A percentile compares a stretch with the other conserved stretches of the same genome.
These are phyloP conservation scores for Venturia oleaginea DNA, from an alignment of 2,329 filamentous ascomycete species.

Conservation along the genomic window DNA sequence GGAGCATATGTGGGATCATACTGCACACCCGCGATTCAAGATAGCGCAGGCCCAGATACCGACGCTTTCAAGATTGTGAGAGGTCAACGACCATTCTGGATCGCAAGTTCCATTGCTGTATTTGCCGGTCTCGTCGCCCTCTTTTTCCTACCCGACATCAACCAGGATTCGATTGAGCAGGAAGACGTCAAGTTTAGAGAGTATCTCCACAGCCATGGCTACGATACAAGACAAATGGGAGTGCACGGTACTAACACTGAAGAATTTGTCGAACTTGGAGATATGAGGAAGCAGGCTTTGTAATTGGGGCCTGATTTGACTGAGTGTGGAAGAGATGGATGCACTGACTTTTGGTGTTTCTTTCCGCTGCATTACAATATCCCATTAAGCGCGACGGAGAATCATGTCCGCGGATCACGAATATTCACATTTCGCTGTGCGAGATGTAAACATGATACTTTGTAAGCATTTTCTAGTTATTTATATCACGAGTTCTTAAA, in stretches of 20 bases:
- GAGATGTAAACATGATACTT: no score
- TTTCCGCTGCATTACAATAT: no score
- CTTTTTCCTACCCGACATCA: slow-evolving; percentile 65
- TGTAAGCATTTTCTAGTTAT: no score
- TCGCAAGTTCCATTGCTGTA: slow-evolving; percentile 65
- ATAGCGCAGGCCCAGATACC: slow-evolving; percentile 25
- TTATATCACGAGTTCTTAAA: no score
- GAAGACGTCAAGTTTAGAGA: slow-evolving; percentile 69
- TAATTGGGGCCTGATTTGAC: no score
- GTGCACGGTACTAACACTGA: background rate
- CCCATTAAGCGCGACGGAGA: no score
- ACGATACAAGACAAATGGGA: slow-evolving; percentile 46
- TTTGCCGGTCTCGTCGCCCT: slow-evolving; percentile 59
- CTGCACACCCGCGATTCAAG: slow-evolving; percentile 59
- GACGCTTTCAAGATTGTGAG: slow-evolving; percentile 21
- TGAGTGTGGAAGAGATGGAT: no score
- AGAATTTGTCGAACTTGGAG: background rate
- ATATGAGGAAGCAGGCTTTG: background rate
- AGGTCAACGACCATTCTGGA: slow-evolving; percentile 84
- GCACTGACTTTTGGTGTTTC: no score
- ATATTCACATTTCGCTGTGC: no score
- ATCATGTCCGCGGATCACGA: no score
- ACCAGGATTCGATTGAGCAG: slow-evolving; percentile 69
- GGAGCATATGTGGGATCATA: slow-evolving; percentile 81
- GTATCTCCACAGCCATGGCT: slow-evolving; percentile 66